These are phyloP conservation scores for Globisporangium acanthophoron DNA, from an alignment of 352 stramenopile species.

Conservation along the genomic window DNA sequence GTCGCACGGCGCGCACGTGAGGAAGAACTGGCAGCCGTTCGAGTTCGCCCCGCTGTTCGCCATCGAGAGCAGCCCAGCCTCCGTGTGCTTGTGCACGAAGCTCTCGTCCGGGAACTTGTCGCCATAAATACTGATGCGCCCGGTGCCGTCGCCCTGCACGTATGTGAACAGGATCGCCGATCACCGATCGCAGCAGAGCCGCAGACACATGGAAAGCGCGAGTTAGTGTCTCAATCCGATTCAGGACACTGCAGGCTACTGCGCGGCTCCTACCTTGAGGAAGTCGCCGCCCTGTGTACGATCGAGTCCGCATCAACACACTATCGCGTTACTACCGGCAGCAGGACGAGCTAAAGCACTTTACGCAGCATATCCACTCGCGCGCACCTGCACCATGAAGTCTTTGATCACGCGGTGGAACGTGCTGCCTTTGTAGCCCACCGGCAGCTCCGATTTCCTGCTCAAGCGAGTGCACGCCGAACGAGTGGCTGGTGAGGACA, in stretches of 20 bases:
- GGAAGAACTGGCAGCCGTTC: conserved; percentile 81
- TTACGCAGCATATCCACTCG: not conserved
- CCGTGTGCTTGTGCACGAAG: conserved; percentile 57
- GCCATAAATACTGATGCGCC: conserved; percentile 76
- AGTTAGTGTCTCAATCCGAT: not conserved
- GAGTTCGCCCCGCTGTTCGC: conserved; percentile 70
- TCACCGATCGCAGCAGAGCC: not conserved
- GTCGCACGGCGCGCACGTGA: conserved; percentile 23
- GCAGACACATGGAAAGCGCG: conserved; percentile 22
- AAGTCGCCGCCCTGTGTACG: no score
- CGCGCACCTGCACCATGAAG: conserved; percentile 75
- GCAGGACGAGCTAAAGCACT: not conserved
- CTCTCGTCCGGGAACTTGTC: conserved; percentile 81
- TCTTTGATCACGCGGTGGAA: conserved; percentile 93
- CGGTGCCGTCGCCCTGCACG: conserved; percentile 53
- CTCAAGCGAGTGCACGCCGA: conserved; percentile 6
- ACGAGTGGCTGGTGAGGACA: not conserved
- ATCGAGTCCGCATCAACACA: no score
- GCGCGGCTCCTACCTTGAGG: no score
- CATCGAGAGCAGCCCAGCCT: conserved; percentile 80
- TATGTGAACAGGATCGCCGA: no score
- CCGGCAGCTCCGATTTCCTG: conserved; percentile 76
- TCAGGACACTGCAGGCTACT: not conserved
- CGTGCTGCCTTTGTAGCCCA: conserved; percentile 85
- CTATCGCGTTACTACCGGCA: no score